A percentile compares a stretch with the other conserved stretches of the same genome.
phyloP scores from a whole-genome alignment of 2,329 filamentous ascomycete genomes.

The Colletotrichum phormii region DNA sequence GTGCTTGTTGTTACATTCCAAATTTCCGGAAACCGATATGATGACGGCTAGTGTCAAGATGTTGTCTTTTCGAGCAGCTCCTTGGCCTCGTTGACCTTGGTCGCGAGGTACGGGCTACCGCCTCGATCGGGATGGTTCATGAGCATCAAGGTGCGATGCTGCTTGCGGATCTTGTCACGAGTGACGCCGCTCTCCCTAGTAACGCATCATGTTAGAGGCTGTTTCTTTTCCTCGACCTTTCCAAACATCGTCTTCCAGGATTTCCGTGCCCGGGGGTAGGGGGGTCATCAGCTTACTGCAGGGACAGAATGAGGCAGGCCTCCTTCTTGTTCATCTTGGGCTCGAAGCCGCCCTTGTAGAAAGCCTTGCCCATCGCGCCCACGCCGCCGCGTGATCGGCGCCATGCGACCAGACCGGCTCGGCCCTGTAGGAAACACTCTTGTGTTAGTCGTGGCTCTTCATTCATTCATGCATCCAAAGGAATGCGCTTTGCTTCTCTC shows the following conservation, averaged over 20 bases:
- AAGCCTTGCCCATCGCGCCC: conserved; percentile 87
- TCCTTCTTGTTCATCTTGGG: conserved; percentile 92
- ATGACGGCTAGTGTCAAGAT: conserved; percentile 35
- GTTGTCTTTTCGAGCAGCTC: conserved; percentile 87
- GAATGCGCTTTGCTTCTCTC: conserved; percentile 30
- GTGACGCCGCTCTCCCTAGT: conserved; percentile 84
- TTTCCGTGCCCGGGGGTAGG: too few relatives aligned
- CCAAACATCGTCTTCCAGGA: neutral
- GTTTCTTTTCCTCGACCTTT: neutral
- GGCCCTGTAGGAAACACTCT: conserved; percentile 69
- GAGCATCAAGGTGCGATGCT: conserved; percentile 95
- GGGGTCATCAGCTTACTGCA: conserved; percentile 87
- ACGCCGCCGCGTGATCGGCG: conserved; percentile 83
- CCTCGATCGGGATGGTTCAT: conserved; percentile 98
- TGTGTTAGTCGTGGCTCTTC: conserved; percentile 30
- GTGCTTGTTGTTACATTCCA: conserved; percentile 7
- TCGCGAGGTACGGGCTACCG: conserved; percentile 94
- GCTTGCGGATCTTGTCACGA: conserved; percentile 95
- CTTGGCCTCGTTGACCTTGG: conserved; percentile 98
- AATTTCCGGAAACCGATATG: neutral
- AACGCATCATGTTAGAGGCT: neutral
- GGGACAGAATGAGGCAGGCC: conserved; percentile 88
- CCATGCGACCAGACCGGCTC: conserved; percentile 90
- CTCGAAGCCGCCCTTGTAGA: conserved; percentile 99
- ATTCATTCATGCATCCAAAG: neutral